A percentile compares a stretch with the other conserved stretches of the same genome.
These are phyloP conservation scores for Colletotrichum sp. DNA, from an alignment of 2,329 filamentous ascomycete genomes.

Conservation along the genomic window DNA sequence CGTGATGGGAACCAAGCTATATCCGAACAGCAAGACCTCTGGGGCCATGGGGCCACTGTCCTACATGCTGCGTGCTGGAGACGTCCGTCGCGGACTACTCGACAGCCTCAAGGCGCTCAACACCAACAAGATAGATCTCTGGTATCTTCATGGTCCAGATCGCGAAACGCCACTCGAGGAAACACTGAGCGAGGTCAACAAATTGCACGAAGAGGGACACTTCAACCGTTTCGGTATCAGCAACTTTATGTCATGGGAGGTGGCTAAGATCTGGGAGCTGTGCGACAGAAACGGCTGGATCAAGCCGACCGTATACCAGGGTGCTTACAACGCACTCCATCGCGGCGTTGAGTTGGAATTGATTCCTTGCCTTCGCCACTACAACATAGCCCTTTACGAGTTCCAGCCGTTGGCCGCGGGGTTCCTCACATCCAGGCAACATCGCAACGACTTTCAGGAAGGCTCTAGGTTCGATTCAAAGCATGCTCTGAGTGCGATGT, in stretches of 20 bases:
- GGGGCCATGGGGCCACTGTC: not conserved
- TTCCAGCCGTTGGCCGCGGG: not conserved
- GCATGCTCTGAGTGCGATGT: not conserved
- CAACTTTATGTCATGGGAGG: not conserved
- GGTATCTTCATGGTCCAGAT: constrained; percentile 63
- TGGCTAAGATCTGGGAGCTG: constrained; percentile 47
- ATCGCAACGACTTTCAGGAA: not conserved
- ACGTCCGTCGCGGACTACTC: not conserved
- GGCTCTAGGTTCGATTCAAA: not conserved
- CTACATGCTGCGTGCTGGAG: not conserved
- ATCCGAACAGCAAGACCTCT: constrained; percentile 25
- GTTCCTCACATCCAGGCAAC: not conserved
- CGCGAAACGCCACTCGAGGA: constrained; percentile 64
- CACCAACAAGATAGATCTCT: constrained; percentile 47
- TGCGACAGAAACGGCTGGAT: constrained; percentile 74
- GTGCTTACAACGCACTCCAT: constrained; percentile 63
- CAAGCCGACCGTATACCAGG: constrained; percentile 76
- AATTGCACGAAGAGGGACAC: not conserved
- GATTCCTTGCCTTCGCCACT: not conserved
- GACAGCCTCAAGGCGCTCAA: constrained; percentile 42
- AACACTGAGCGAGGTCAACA: not conserved
- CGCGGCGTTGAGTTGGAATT: constrained; percentile 68
- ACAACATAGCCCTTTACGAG: not conserved
- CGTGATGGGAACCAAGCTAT: constrained; percentile 48
- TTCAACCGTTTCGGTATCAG: not conserved